A percentile compares a stretch with the other conserved stretches of the same genome.
phyloP scores from a whole-genome alignment of 2,329 filamentous ascomycete species.

The Sporothrix curviconia region DNA sequence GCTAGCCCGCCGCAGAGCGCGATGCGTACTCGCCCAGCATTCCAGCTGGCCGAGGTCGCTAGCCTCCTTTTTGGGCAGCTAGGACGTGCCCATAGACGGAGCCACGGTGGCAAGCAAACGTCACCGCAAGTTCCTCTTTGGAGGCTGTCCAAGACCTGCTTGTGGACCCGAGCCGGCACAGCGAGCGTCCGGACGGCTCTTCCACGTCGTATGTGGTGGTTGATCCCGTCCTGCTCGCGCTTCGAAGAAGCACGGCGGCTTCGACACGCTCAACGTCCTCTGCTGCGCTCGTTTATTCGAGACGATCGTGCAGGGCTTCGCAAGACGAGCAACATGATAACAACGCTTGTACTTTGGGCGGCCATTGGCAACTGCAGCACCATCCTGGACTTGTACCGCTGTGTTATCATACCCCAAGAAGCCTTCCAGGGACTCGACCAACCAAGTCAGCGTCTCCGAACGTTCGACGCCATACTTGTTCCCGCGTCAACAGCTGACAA shows the following conservation, averaged over 20 bases:
- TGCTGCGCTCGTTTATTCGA: conserved; percentile 61
- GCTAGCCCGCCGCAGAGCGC: conserved; percentile 63
- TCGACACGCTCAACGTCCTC: conserved; percentile 65
- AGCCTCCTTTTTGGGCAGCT: conserved; percentile 58
- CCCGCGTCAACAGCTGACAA: conserved; percentile 64
- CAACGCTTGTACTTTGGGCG: conserved; percentile 44
- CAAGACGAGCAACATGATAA: conserved; percentile 37
- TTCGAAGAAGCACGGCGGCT: conserved; percentile 74
- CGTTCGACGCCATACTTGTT: conserved; percentile 27
- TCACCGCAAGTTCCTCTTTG: conserved; percentile 76
- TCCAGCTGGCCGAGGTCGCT: conserved; percentile 58
- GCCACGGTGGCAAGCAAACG: conserved; percentile 60
- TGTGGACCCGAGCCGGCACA: conserved; percentile 55
- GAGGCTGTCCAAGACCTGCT: conserved; percentile 72
- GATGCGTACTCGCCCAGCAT: conserved; percentile 55
- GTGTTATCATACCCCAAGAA: conserved; percentile 72
- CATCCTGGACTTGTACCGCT: conserved; percentile 73
- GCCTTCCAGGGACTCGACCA: conserved; percentile 71
- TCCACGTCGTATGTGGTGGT: conserved; percentile 51
- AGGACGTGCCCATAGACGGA: too few species aligned
- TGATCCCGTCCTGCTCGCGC: conserved; percentile 75
- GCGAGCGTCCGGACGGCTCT: conserved; percentile 34
- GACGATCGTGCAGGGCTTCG: conserved; percentile 41
- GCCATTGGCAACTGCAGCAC: conserved; percentile 65
- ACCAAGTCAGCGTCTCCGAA: conserved; percentile 44